Evolutionary conservation across 2,329 filamentous ascomycete species (phyloP), one percentile per base, ranked within the genome.

Genomic region (Ceratocystis eucalypticola): DNA sequence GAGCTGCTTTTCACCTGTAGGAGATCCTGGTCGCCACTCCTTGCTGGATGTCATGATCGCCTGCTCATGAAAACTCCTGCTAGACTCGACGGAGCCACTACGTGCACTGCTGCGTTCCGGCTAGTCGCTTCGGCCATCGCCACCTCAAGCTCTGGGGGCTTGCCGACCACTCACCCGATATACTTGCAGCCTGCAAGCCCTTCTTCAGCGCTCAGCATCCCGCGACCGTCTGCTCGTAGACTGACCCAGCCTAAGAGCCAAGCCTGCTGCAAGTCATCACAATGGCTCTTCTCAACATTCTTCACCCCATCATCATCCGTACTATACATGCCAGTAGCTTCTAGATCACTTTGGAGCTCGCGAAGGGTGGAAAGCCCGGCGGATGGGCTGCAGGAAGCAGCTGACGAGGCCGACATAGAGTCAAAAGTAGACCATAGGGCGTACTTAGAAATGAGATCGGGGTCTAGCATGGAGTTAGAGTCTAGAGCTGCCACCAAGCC

Each of bases 21-120:
- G 55, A 37, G 15, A 48, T 46, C n/a, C 22, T 48, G 28, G 22
- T 48, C 61, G 46, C 25, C 48, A 50, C 37, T 30, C 20, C 17
- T 28, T 25, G 17, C 61, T 17, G 48, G 33, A 66, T 57, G 65
- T 55, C 65, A 66, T 66, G 65, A 50, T 66, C 48, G 59, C 65
- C 65, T 63, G 75, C 82, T 77, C 80, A 85, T 85, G 82, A 84
- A 80, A 81, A 76, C 80, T 76, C 76, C 79, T 72, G 80, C 77
- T 76, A 80, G 80, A 80, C 79, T 84, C 76, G 80, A 84, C 76
- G 77, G 81, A 78, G 81, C 80, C 77, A 79, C 80, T 77, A 79
- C 82, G 77, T 82, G 79, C 77, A 77, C 79, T 78, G 55, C 55
- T 59, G 79, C 80, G 74, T 78, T 82, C 74, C 76, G 81, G 73